These are phyloP conservation scores for Crithidia fasciculata DNA, from an alignment of 208 protist genomes.

Conservation along the genomic window DNA sequence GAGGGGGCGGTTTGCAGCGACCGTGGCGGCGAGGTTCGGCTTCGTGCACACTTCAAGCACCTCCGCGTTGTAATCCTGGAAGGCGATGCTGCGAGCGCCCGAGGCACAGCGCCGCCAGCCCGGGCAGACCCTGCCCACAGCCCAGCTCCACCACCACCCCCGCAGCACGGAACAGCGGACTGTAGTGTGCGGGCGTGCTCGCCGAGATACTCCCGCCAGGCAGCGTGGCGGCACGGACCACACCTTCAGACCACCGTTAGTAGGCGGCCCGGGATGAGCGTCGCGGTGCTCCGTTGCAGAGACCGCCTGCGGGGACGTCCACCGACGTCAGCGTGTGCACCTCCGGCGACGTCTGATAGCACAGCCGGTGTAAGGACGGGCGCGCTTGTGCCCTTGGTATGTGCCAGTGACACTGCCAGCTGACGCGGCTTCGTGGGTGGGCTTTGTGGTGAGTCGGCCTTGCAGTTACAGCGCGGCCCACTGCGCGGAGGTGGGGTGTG, in stretches of 20 bases:
- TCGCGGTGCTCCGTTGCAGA: slow-evolving; percentile 49
- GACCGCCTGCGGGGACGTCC: background rate
- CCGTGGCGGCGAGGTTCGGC: slow-evolving; percentile 79
- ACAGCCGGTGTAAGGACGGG: slow-evolving; percentile 24
- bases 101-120: slow-evolving; percentile 62
- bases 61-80: slow-evolving; percentile 90
- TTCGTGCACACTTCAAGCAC: slow-evolving; percentile 75
- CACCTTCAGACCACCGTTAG: slow-evolving; percentile 89
- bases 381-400: no score
- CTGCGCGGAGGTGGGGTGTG: background rate
- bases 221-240: slow-evolving; percentile 88
- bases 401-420: slow-evolving; percentile 5
- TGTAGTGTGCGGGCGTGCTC: slow-evolving; percentile 42
- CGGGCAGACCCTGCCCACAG: slow-evolving; percentile 81
- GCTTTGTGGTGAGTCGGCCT: background rate
- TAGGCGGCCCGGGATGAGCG: slow-evolving; percentile 86
- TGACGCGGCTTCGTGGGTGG: slow-evolving; percentile 19
- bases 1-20: slow-evolving; percentile 23
- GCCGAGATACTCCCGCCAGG: slow-evolving; percentile 61
- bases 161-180: slow-evolving; percentile 2
- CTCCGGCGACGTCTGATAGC: slow-evolving; percentile 58
- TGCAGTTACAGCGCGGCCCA: slow-evolving; percentile 27
- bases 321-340: slow-evolving; percentile 41
- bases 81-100: slow-evolving; percentile 61
- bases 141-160: slow-evolving; percentile 75